Percentiles rank a stretch among this genome's conserved stretches.
phyloP scores from a whole-genome alignment of 371 early-diverging fungal species.

The Saksenaea vasiformis region DNA sequence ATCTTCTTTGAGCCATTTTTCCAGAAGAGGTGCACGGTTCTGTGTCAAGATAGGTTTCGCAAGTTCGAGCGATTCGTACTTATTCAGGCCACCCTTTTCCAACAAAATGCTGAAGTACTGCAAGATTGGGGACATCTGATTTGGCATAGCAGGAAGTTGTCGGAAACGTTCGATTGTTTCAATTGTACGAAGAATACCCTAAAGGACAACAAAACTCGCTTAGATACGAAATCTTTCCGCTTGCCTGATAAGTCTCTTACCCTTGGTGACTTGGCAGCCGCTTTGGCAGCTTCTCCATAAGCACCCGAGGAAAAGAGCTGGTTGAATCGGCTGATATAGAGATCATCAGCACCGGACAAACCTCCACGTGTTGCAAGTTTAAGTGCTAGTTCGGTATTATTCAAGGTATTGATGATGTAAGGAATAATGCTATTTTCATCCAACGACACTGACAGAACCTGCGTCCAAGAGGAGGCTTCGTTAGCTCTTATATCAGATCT shows the following conservation, averaged over 20 bases:
- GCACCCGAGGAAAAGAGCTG: constrained; percentile 78
- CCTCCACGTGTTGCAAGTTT: constrained; percentile 87
- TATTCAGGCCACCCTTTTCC: constrained; percentile 93
- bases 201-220: constrained; percentile 2
- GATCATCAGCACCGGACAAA: constrained; percentile 94
- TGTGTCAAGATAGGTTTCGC: constrained; percentile 91
- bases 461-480: neutral
- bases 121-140: constrained; percentile 90
- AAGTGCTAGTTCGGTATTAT: constrained; percentile 90
- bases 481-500: neutral
- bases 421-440: constrained; percentile 89
- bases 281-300: constrained; percentile 90
- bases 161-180: constrained; percentile 95
- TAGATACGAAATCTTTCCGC: neutral
- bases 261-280: constrained; percentile 94
- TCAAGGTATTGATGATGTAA: constrained; percentile 81
- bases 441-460: constrained; percentile 91
- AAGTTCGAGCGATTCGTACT: constrained; percentile 92
- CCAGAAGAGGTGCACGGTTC: constrained; percentile 90
- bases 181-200: constrained; percentile 94
- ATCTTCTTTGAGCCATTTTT: constrained; percentile 98
- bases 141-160: constrained; percentile 75
- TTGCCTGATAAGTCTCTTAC: constrained; percentile 38
- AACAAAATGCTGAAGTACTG: constrained; percentile 97
- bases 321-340: constrained; percentile 89